phyloP scores from a whole-genome alignment of 371 early-diverging fungal species.

The Mortierella sp. region DNA sequence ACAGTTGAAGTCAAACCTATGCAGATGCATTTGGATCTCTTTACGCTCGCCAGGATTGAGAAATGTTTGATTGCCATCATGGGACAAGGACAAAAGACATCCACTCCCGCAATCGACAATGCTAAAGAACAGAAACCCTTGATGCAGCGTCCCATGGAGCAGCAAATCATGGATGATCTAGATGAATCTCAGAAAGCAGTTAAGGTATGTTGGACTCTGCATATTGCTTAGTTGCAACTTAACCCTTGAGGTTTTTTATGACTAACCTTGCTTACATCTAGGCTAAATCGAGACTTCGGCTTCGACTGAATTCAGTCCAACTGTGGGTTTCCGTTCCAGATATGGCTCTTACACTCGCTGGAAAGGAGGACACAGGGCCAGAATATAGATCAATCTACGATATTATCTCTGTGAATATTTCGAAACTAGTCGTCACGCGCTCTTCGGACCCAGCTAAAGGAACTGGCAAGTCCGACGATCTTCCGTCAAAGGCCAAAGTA shows the following conservation, averaged over 20 bases:
- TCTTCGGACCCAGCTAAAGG: slow-evolving; percentile 14
- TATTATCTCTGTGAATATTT: slow-evolving; percentile 38
- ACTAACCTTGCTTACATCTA: slow-evolving; percentile 4
- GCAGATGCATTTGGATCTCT: slow-evolving; percentile 63
- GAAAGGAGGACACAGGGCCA: slow-evolving; percentile 35
- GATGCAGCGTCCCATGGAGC: slow-evolving; percentile 15
- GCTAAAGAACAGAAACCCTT: not conserved
- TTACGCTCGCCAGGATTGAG: slow-evolving; percentile 64
- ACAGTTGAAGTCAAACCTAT: slow-evolving; percentile 65
- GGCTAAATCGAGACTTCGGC: slow-evolving; percentile 30
- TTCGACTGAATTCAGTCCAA: slow-evolving; percentile 47
- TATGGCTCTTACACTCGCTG: slow-evolving; percentile 28
- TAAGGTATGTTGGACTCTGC: slow-evolving; percentile 15
- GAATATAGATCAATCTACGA: slow-evolving; percentile 49
- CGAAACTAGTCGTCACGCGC: slow-evolving; percentile 33
- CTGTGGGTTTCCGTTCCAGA: slow-evolving; percentile 52
- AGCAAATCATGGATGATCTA: slow-evolving; percentile 41
- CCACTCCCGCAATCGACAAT: slow-evolving; percentile 15
- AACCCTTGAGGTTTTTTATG: not conserved
- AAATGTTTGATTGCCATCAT: slow-evolving; percentile 58
- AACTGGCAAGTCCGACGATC: not conserved
- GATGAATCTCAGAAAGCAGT: slow-evolving; percentile 6
- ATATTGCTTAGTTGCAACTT: not conserved
- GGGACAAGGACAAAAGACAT: slow-evolving; percentile 2
- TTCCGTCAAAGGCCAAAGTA: slow-evolving; percentile 21